Percentiles rank a stretch among this genome's conserved stretches.
Conservation (phyloP, 495 filamentous ascomycete species). For the Xylaria intraflava region DNA sequence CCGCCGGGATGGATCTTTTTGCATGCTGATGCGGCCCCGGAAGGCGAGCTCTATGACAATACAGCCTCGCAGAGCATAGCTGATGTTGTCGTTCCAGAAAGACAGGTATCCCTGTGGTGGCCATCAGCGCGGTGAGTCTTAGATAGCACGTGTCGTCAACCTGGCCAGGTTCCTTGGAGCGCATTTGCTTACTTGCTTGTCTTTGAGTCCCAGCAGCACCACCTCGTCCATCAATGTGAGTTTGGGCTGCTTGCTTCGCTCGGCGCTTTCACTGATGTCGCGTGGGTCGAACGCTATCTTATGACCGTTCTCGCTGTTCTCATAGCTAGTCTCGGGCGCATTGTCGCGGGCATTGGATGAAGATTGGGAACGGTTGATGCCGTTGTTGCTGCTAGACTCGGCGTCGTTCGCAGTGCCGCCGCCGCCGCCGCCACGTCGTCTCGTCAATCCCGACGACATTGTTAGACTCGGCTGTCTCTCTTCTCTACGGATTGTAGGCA, state of each 20-base stretch:
- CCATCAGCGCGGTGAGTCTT: slow-evolving; percentile 3
- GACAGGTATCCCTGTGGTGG: slow-evolving; percentile 79
- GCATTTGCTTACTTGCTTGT: slow-evolving; percentile 74
- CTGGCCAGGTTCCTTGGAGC: slow-evolving; percentile 16
- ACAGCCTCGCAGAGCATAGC: slow-evolving; percentile 92
- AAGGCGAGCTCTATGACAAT: slow-evolving; percentile 97
- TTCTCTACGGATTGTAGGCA: neutral
- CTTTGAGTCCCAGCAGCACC: slow-evolving; percentile 87
- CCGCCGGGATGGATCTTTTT: slow-evolving; percentile 88
- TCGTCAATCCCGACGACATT: slow-evolving; percentile 33
- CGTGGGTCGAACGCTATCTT: slow-evolving; percentile 97
- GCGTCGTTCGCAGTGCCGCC: slow-evolving; percentile 19
- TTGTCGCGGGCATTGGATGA: slow-evolving; percentile 42
- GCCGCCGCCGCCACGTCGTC: slow-evolving; percentile 28
- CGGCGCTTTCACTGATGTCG: slow-evolving; percentile 94
- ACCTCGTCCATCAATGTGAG: slow-evolving; percentile 98
- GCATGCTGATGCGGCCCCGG: slow-evolving; percentile 94
- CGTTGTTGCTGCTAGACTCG: slow-evolving; percentile 28
- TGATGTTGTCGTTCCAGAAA: slow-evolving; percentile 99
- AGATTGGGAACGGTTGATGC: slow-evolving; percentile 33
- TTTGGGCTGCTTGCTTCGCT: slow-evolving; percentile 96
- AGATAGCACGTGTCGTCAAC: neutral
- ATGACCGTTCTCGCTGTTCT: slow-evolving; percentile 90
- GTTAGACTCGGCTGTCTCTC: neutral
- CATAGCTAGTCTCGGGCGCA: slow-evolving; percentile 83